Base-by-base conservation (phyloP, 1,284 basidiomycete genomes). In the Agaricales sp. region DNA sequence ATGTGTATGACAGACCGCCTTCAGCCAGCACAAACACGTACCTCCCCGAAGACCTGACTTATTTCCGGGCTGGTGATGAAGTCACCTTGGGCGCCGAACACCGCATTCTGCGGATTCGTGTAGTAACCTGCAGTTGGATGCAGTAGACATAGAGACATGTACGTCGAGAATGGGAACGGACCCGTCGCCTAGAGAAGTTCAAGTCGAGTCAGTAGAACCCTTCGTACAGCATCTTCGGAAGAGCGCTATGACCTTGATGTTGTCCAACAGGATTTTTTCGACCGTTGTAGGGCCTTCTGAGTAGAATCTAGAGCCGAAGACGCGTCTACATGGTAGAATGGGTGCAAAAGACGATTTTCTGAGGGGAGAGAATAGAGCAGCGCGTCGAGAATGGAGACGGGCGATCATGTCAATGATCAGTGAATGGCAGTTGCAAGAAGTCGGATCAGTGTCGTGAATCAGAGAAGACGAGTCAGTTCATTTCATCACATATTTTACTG, bases 11-110 rank as follows among this genome's bases (percentile, higher is more conserved):
- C 52, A 50, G 46, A 47, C 45, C 46, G 19, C 41, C 12, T 47
- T 49, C 16, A 12, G 30, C 19, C 24, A 47, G 24, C 45, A 30
- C 39, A 46, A 37, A 49, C 26, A 61, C 76, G 52, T 60, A 93
- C 92, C 80, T 99, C 95, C 54, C 96, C 96, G 64, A 99, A 99
- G 0, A 92, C 80, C 63, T 98, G 94, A 57, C 82, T 90, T 49
- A 99, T 97, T 63, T 99, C 96, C 1, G 96, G 96, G 54, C 87
- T 92, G 1, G 96, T 99, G 37, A 92, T 87, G 59, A 99, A 99
- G 68, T 99, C 96, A 2, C 96, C 96, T 26, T 75, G 72, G 0
- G 78, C 59, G 8, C 96, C 96, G 59, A 99, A 90, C 2, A 98
- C 85, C 37, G 82, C 74, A 52, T 84, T 73, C 3, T 65, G 56